Conservation (phyloP, 2,329 filamentous ascomycete genomes). For the Blastomyces silverae region DNA sequence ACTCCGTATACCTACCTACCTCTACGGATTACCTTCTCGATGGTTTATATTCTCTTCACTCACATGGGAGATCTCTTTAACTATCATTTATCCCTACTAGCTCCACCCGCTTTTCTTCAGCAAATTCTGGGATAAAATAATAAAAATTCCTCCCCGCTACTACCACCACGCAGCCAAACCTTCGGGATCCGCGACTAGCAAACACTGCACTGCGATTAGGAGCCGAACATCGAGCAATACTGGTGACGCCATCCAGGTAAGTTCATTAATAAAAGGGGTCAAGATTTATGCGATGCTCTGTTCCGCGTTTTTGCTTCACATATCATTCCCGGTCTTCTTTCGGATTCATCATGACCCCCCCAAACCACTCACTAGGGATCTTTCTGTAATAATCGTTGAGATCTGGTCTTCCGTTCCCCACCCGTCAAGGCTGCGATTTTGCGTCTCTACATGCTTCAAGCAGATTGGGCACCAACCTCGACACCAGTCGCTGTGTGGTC, state of each 20-base stretch:
- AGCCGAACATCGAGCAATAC: too few species aligned
- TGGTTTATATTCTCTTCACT: too few species aligned
- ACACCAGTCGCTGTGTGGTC: constrained; percentile 1
- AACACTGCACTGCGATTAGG: background rate
- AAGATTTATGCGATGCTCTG: background rate
- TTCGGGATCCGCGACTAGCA: constrained; percentile 4
- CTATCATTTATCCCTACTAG: background rate
- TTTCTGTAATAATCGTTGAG: background rate
- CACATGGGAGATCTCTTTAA: background rate
- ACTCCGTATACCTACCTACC: background rate
- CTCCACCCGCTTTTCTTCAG: background rate
- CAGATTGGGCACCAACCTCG: constrained; percentile 15
- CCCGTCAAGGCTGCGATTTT: background rate
- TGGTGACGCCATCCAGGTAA: too few species aligned
- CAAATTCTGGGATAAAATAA: background rate
- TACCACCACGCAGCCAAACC: background rate
- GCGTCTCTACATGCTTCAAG: constrained; percentile 1
- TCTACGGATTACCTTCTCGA: too few species aligned
- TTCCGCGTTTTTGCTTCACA: too few species aligned
- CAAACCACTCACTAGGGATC: background rate
- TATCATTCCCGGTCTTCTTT: background rate
- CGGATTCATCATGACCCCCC: background rate
- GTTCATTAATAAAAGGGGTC: background rate
- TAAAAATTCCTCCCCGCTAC: background rate
- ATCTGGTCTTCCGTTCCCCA: background rate